Percentiles rank a stretch among this genome's conserved stretches.
phyloP scores from a whole-genome alignment of 208 protist genomes.

The Kentomonas sorsogonicus region DNA sequence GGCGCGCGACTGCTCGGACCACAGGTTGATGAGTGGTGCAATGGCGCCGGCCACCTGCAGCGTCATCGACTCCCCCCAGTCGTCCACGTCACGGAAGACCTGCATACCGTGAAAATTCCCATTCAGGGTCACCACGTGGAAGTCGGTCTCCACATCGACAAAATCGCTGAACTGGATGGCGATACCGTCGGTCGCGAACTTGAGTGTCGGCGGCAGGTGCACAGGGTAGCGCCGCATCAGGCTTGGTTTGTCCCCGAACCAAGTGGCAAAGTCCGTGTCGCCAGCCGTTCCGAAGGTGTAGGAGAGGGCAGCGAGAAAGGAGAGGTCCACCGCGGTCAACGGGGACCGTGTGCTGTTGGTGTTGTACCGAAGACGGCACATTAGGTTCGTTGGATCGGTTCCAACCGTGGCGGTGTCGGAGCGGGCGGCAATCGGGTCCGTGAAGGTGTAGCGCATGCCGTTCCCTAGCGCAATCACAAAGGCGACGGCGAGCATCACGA shows the following conservation, averaged over 20 bases:
- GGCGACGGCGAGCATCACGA: slow-evolving; percentile 66
- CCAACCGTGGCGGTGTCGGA: slow-evolving; percentile 18
- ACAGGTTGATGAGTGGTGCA: slow-evolving; percentile 66
- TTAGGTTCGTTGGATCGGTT: slow-evolving; percentile 5
- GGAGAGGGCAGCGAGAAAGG: slow-evolving; percentile 62
- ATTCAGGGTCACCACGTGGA: slow-evolving; percentile 83
- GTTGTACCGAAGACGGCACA: slow-evolving; percentile 65
- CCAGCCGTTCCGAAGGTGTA: slow-evolving; percentile 63
- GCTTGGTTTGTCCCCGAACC: slow-evolving; percentile 57
- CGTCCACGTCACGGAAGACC: slow-evolving; percentile 70
- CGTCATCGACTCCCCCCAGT: slow-evolving; percentile 75
- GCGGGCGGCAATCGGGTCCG: slow-evolving; percentile 26
- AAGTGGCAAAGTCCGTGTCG: slow-evolving; percentile 70
- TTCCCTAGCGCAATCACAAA: slow-evolving; percentile 70
- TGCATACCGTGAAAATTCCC: slow-evolving; percentile 67
- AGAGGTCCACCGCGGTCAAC: slow-evolving; percentile 57
- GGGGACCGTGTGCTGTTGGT: slow-evolving; percentile 33
- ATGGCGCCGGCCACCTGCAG: slow-evolving; percentile 59
- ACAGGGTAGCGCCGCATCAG: slow-evolving; percentile 55
- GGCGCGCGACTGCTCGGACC: slow-evolving; percentile 48
- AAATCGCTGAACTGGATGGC: slow-evolving; percentile 75
- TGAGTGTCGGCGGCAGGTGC: slow-evolving; percentile 48
- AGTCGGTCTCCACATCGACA: slow-evolving; percentile 56
- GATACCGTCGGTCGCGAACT: slow-evolving; percentile 58
- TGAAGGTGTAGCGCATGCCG: slow-evolving; percentile 46